Evolutionary conservation across 129 eudicot species (phyloP).

Genomic region (Flaveria brownii): DNA sequence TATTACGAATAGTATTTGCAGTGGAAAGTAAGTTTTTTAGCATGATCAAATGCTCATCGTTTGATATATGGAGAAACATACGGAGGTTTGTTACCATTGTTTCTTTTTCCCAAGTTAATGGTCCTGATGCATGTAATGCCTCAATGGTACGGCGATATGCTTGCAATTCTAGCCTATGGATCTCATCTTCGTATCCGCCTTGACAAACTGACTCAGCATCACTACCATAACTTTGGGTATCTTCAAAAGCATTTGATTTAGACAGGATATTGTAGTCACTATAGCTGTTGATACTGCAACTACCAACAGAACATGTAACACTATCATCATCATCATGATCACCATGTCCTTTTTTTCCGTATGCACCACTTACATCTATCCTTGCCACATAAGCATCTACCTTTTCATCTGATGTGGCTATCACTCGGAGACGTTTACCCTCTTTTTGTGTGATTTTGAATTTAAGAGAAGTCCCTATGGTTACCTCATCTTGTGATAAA

Average conservation of each 20-base stretch:
- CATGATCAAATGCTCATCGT: constrained; percentile 87
- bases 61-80: constrained; percentile 70
- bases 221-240: constrained; percentile 41
- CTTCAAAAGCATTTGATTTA: constrained; percentile 28
- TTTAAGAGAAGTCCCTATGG: constrained; percentile 38
- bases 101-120: constrained; percentile 87
- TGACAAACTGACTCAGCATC: constrained; percentile 71
- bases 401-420: constrained; percentile 43
- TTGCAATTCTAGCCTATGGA: constrained; percentile 73
- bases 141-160: constrained; percentile 72
- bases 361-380: constrained; percentile 40
- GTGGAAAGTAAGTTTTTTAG: constrained; percentile 60
- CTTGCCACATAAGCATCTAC: constrained; percentile 43
- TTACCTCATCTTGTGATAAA: constrained; percentile 47
- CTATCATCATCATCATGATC: constrained; percentile 36
- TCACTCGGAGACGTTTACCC: constrained; percentile 38
- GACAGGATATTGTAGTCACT: constrained; percentile 28
- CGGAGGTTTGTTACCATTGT: constrained; percentile 76
- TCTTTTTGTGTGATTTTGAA: constrained; percentile 42
- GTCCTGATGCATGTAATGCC: constrained; percentile 93
- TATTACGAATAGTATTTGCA: constrained; percentile 38
- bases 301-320: constrained; percentile 59
- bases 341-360: constrained; percentile 39
- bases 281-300: constrained; percentile 53
- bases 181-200: constrained; percentile 33